Evolutionary conservation across 805 yeast genomes (phyloP).

Genomic region (Candida ulmi): DNA sequence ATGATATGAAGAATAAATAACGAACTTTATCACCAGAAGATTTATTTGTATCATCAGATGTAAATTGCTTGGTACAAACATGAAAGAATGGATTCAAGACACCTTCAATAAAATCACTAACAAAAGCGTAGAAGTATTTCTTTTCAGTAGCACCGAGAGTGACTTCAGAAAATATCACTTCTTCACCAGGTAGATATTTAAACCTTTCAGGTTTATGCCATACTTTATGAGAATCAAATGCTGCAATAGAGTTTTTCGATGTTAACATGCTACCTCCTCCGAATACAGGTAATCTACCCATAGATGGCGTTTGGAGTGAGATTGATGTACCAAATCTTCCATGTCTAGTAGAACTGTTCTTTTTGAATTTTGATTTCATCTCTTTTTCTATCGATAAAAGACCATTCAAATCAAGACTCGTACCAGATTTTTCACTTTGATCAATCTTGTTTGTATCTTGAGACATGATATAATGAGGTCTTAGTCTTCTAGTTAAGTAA

Average conservation of each 20-base stretch:
- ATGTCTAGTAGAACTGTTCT: constrained; percentile 65
- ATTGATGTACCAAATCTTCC: constrained; percentile 87
- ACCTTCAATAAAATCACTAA: constrained; percentile 60
- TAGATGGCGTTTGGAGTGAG: constrained; percentile 60
- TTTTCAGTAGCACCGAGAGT: constrained; percentile 12
- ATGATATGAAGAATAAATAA: constrained; percentile 56
- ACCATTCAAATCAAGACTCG: constrained; percentile 20
- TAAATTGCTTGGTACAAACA: constrained; percentile 42
- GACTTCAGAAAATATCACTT: constrained; percentile 25
- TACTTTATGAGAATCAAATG: constrained; percentile 61
- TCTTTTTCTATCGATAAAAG: constrained; percentile 58
- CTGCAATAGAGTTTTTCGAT: constrained; percentile 48
- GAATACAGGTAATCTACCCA: constrained; percentile 56
- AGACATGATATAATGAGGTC: constrained; percentile 22
- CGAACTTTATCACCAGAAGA: constrained; percentile 22
- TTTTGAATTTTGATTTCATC: constrained; percentile 41
- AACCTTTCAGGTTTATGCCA: constrained; percentile 44
- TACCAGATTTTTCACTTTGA: background rate
- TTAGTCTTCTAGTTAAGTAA: constrained; percentile 53
- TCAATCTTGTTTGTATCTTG: background rate
- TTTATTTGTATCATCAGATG: constrained; percentile 29
- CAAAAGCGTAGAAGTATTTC: constrained; percentile 30
- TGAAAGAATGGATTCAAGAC: constrained; percentile 65
- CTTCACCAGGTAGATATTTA: constrained; percentile 23
- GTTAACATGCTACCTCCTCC: constrained; percentile 62